Evolutionary conservation across 2,329 filamentous ascomycete species (phyloP).

Genomic region (Botrytis medusae): DNA sequence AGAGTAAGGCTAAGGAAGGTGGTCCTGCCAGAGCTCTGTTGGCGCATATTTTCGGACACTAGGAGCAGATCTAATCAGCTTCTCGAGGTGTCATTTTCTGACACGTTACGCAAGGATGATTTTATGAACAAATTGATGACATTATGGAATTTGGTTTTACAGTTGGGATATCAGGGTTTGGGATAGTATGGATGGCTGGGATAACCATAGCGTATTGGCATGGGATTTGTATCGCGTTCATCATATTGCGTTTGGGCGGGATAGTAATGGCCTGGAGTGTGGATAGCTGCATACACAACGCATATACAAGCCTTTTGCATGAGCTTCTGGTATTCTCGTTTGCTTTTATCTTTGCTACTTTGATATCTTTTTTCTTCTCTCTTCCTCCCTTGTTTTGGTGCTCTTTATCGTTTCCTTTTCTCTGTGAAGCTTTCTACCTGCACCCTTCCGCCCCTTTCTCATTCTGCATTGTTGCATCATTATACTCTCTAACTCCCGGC

Average conservation of each 20-base stretch:
- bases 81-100: background rate
- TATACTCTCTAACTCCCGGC: background rate
- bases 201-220: background rate
- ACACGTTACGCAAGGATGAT: background rate
- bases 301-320: background rate
- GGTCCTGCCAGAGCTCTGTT: constrained; percentile 45
- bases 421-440: background rate
- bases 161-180: background rate
- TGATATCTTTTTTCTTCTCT: background rate
- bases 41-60: constrained; percentile 37
- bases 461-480: background rate
- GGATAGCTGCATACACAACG: background rate
- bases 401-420: background rate
- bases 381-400: background rate
- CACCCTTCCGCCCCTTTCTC: background rate
- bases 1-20: constrained; percentile 44
- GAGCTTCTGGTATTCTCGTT: background rate
- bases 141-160: background rate
- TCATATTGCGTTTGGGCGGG: background rate
- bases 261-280: background rate
- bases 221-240: background rate
- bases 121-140: background rate
- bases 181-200: background rate
- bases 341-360: background rate
- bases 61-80: background rate